A percentile compares a stretch with the other conserved stretches of the same genome.
phyloP scores from a whole-genome alignment of 2,329 filamentous ascomycete genomes.

The Ophidiomyces ophidiicola region DNA sequence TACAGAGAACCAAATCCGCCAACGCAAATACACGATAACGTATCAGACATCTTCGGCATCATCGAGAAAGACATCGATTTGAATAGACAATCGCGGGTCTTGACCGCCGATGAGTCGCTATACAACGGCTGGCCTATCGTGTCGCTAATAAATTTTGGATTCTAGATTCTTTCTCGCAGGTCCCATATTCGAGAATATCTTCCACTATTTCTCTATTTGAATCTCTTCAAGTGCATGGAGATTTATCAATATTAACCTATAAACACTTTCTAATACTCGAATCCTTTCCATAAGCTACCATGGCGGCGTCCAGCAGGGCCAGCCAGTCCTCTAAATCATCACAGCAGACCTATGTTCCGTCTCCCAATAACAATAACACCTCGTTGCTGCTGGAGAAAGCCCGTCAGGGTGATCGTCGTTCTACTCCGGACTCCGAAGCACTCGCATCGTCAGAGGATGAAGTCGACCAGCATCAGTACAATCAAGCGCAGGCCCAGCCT shows the following conservation, averaged over 20 bases:
- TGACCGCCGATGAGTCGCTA: no score
- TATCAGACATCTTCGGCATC: no score
- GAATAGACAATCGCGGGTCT: no score
- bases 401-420: constrained; percentile 56
- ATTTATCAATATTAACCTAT: no score
- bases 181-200: no score
- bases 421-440: constrained; percentile 88
- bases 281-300: neutral
- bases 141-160: no score
- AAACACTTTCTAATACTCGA: neutral
- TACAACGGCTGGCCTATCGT: no score
- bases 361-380: constrained; percentile 44
- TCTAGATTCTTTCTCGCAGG: no score
- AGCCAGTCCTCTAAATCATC: constrained; percentile 26
- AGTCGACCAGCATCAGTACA: constrained; percentile 47
- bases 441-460: constrained; percentile 93
- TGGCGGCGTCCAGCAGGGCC: constrained; percentile 11
- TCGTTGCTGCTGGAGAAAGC: constrained; percentile 61
- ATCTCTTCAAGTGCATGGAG: no score
- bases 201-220: neutral
- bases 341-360: constrained; percentile 32
- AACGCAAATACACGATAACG: constrained; percentile 6
- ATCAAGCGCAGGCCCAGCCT: constrained; percentile 42
- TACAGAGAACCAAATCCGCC: constrained; percentile 1
- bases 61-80: no score